Evolutionary conservation across 805 yeast genomes (phyloP).

Genomic region (Scheffersomyces amazonensis): DNA sequence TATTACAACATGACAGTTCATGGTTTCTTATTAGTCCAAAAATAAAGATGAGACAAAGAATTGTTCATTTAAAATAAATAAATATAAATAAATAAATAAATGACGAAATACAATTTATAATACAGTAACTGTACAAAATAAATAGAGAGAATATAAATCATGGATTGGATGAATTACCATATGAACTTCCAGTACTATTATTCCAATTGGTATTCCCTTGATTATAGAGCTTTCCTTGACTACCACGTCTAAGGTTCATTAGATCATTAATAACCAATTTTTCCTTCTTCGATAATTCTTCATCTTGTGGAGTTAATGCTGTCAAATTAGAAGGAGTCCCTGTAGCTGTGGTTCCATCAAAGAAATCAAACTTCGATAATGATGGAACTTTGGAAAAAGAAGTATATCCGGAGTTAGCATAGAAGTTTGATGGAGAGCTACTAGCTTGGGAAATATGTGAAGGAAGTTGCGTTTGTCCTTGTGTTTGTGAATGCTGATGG

Average conservation of each 20-base stretch:
- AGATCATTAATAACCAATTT: conserved; percentile 28
- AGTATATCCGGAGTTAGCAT: neutral
- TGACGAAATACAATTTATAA: no score
- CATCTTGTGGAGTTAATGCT: conserved; percentile 4
- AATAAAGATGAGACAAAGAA: no score
- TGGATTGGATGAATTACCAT: no score
- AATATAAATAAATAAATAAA: no score
- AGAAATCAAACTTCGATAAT: conserved; percentile 17
- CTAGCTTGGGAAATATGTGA: neutral
- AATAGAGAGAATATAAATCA: no score
- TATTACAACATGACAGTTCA: no score
- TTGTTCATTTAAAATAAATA: no score
- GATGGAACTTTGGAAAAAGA: conserved; percentile 10
- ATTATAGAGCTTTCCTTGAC: conserved; percentile 2
- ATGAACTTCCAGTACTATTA: neutral
- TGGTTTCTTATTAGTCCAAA: no score
- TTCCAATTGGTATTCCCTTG: neutral
- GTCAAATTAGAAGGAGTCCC: neutral
- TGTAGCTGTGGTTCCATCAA: conserved; percentile 1
- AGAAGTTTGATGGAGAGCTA: neutral
- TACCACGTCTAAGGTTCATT: conserved; percentile 18
- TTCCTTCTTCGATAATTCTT: conserved; percentile 26
- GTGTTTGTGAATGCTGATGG: neutral
- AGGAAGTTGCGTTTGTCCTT: neutral
- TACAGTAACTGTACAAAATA: no score